Conservation (phyloP, 768 basidiomycete genomes). For the Cyclocybe cylindracea region DNA sequence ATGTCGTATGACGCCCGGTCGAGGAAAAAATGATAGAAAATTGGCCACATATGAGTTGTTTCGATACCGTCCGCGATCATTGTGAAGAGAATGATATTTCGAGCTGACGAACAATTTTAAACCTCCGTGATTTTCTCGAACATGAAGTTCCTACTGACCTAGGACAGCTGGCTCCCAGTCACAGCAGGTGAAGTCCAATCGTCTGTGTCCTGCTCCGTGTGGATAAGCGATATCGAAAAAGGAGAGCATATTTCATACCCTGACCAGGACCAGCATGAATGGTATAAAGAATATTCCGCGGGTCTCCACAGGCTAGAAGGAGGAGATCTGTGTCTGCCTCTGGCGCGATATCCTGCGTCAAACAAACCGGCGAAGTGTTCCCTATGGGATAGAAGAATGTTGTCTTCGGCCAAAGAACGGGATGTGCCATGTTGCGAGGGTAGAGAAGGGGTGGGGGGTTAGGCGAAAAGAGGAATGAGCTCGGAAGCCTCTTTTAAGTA, state of each 20-base stretch:
- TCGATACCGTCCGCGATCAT: slow-evolving; percentile 26
- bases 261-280: slow-evolving; percentile 23
- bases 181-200: slow-evolving; percentile 38
- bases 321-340: slow-evolving; percentile 42
- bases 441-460: slow-evolving; percentile 2
- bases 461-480: no score
- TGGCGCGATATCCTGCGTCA: slow-evolving; percentile 41
- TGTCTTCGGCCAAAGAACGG: slow-evolving; percentile 35
- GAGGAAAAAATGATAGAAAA: slow-evolving; percentile 37
- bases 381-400: slow-evolving; percentile 52
- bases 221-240: not conserved
- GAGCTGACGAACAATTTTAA: slow-evolving; percentile 23
- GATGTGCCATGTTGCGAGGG: slow-evolving; percentile 34
- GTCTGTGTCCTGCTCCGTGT: slow-evolving; percentile 11
- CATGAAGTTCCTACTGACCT: slow-evolving; percentile 20
- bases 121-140: not conserved
- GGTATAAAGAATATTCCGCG: slow-evolving; percentile 47
- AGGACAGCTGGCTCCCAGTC: slow-evolving; percentile 38
- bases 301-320: slow-evolving; percentile 50
- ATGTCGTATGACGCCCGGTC: slow-evolving; percentile 22
- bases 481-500: no score
- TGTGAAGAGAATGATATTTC: slow-evolving; percentile 37
- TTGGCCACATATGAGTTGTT: slow-evolving; percentile 28
- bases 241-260: slow-evolving; percentile 9
- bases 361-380: slow-evolving; percentile 46